These are phyloP conservation scores for Leucaena leucocephala DNA, from an alignment of 306 rosid genomes.

Conservation along the genomic window DNA sequence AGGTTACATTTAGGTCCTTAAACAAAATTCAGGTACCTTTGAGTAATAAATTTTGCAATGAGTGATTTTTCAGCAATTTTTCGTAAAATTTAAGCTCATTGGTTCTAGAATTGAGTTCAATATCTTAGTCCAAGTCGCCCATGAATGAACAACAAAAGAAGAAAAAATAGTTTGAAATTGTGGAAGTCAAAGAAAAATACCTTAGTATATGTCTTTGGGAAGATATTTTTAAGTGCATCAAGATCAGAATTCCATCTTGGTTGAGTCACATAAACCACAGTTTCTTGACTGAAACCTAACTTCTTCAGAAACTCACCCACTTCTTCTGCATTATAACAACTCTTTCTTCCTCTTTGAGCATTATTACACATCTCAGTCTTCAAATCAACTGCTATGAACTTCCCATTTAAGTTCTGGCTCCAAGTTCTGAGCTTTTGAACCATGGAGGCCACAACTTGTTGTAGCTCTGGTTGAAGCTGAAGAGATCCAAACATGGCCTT, in stretches of 20 bases:
- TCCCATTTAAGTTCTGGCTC: slow-evolving; percentile 31
- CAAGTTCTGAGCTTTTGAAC: slow-evolving; percentile 32
- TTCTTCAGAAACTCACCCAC: slow-evolving; percentile 47
- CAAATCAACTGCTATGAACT: slow-evolving; percentile 45
- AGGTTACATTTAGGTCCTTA: too few relatives aligned
- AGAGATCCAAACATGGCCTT: slow-evolving; percentile 49
- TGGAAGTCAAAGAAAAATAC: neutral
- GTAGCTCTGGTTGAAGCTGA: slow-evolving; percentile 32
- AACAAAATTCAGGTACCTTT: too few relatives aligned
- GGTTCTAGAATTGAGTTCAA: too few relatives aligned
- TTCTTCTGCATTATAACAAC: slow-evolving; percentile 35
- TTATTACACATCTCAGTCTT: slow-evolving; percentile 30
- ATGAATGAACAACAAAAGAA: neutral
- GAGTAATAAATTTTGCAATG: too few relatives aligned
- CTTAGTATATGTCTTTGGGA: slow-evolving; percentile 50
- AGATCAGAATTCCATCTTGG: slow-evolving; percentile 42
- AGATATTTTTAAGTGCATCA: slow-evolving; percentile 41
- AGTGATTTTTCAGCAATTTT: too few relatives aligned
- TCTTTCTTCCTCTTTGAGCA: slow-evolving; percentile 26
- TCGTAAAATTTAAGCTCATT: neutral
- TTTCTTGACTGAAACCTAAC: slow-evolving; percentile 39
- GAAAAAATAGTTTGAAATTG: neutral
- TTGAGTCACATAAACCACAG: slow-evolving; percentile 44
- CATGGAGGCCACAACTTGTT: slow-evolving; percentile 33
- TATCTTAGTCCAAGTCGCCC: neutral